Evolutionary conservation across 352 stramenopile species (phyloP), one percentile per base, ranked within the genome.

Genomic region (Pythium myriotylum): DNA sequence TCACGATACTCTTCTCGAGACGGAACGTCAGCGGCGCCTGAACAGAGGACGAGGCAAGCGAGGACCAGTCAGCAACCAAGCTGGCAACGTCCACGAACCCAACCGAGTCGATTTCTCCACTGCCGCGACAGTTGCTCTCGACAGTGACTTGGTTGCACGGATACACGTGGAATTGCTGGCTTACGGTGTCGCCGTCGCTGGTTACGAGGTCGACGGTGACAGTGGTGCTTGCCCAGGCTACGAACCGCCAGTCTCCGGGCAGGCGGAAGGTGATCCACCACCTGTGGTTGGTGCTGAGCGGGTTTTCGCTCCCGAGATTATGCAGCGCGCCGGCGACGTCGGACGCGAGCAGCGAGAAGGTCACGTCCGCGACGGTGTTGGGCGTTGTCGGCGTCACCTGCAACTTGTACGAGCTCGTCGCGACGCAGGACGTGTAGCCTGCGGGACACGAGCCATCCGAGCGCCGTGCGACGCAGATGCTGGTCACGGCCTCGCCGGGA

Each of bases 211-310:
- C 78, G n/a, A 88, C 79, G 22, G 79, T 47, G 6, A 83, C 70
- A 2, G 58, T 67, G 46, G 84, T 91, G 53, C 72, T 84, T 26
- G 73, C 62, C 84, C 81, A 91, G 9, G 72, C 61, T 17, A 93
- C 81, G 49, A 90, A 93, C 54, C 80, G 74, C 84, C 84, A 93
- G 22, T 67, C 77, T 22, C 39, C 61, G 10, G 81, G 84, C 0
- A 93, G 72, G 2, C 65, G 81, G 39, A 93, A 84, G 1, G 78
- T 81, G 54, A 93, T 65, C 84, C 84, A 93, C 81, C 84, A 93
- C 8, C 87, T 84, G 24, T 9, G 16, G 37, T 64, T 83, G 9
- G 66, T 68, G 22, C 55, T 57, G 7, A 89, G 61, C 3, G 84
- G 81, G 40, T 83, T 81, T 45, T 86, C 67, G 16, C 73, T 52